Base-by-base conservation (phyloP, 164 flowering plant species). In the Brasenia schreberi region DNA sequence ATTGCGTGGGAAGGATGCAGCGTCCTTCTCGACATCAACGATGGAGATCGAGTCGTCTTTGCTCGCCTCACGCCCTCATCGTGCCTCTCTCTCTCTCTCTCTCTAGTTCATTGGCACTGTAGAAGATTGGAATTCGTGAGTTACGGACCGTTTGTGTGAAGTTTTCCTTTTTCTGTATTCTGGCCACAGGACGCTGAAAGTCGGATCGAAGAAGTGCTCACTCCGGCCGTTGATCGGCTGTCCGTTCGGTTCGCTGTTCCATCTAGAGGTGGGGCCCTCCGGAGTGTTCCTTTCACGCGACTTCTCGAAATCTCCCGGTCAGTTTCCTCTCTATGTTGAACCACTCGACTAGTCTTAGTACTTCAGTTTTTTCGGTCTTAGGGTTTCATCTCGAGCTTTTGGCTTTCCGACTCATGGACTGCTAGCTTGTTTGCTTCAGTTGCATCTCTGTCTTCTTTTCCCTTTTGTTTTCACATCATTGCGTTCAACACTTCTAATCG, bases 1-100 rank as follows among this genome's bases (percentile, higher is more conserved):
- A 66, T 84, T n/a, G 79, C 98, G 0, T 89, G 95, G 92, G 96
- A 91, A 76, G 97, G 96, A 65, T 94, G 97, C 81, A 94, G 91
- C 67, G 96, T 94, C 5, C 79, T 94, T 84, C 94, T 94, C 23
- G 99, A 94, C 79, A 82, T 94, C 76, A 94, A 91, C 74, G 94
- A 91, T 62, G 96, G 97, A 7, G 97, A 89, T 64, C 87, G 96
- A 27, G 73, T 94, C 61, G 88, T 86, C 66, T 94, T 94, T 70
- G 86, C 95, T 74, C 97, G 97, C 43, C 92, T 94, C 42, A 79
- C 89, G 0, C 58, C 86, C 44, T 81, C 74, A 53, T 70, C 98
- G 97, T 94, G 71, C 76, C 85, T 66, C 5, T 70, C 3, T 43
- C 12, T 27, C 19, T 5, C 12, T 44, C 6, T 64, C 2, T 44